Base-by-base conservation (phyloP, 106 monocot genomes). In the Xerophyta viscosa region DNA sequence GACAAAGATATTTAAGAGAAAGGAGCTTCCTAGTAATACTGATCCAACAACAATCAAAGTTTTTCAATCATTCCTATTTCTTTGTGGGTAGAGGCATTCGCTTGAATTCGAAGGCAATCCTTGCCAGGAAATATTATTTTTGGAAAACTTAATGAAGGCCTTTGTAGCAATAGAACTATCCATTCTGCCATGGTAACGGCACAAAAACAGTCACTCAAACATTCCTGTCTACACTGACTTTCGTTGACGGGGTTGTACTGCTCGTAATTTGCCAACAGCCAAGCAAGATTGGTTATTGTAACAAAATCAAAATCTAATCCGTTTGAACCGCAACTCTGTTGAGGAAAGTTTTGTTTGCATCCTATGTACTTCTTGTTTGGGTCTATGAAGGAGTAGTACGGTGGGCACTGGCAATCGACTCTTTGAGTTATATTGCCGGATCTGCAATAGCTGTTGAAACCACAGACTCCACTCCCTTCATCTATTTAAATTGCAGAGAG, bases 191-290 rank as follows among this genome's bases (percentile, higher is more conserved):
- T 68, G 8, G 46, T 69, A 8, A 42, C 64, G 0, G 51, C 68
- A 41, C 75, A 76, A 37, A 70, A 54, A 24, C 75, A 76, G 48
- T 76, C 75, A 8, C 7, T 45, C 31, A 69, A 26, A 42, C 75
- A 75, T 6, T 24, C 14, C 17, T 33, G 3, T 19, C 14, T 26
- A 31, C 75, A 75, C 5, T 43, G 42, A 6, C 50, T 52, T 54
- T 66, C 60, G 10, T 14, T 46, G 7, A 45, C 13, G 6, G 1
- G 10, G 1, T n/a, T n/a, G n/a, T n/a, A 63, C 2, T 28, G 26
- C 48, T 64, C 64, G 25, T 66, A 72, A 27, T 72, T 66, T 2
- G 26, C 9, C 1, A 2, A 5, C 1, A 47, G 50, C 58, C 58
- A 66, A 41, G 58, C 29, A 17, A 19, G 3, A 29, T 59, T 33